Evolutionary conservation across 2,329 filamentous ascomycete species (phyloP).

Genomic region (Cladobotryum protrusum): DNA sequence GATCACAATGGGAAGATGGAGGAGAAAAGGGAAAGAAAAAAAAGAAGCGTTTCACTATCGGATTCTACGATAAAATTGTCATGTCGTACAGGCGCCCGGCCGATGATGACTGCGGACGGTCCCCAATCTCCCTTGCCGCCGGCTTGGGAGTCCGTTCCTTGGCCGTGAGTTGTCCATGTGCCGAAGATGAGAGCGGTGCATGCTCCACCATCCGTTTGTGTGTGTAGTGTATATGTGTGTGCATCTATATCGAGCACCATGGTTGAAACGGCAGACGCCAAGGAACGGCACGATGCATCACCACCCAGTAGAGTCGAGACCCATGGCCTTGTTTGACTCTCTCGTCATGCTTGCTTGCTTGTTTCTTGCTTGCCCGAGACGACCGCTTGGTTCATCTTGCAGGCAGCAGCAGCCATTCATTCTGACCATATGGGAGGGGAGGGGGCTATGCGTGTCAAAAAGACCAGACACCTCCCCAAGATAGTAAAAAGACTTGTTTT

Average conservation of each 20-base stretch:
- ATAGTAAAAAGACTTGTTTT: no score
- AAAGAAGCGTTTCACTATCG: not conserved
- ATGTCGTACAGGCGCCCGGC: constrained; percentile 3
- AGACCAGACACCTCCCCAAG: no score
- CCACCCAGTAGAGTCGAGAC: not conserved
- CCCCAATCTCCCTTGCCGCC: no score
- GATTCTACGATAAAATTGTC: constrained; percentile 2
- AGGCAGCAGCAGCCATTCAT: no score
- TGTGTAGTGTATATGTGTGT: not conserved
- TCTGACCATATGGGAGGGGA: no score
- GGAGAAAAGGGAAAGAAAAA: not conserved
- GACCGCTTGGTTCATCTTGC: no score
- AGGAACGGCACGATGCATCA: not conserved
- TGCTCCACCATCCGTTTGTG: not conserved
- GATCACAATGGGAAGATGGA: not conserved
- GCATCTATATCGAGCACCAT: constrained; percentile 3
- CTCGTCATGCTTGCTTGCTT: no score
- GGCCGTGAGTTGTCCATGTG: no score
- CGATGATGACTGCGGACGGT: no score
- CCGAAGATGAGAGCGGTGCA: not conserved
- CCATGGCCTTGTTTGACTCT: not conserved
- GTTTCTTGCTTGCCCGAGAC: no score
- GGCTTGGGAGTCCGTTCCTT: not conserved
- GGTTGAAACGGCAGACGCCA: not conserved
- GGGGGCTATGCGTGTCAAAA: no score